phyloP scores from a whole-genome alignment of 1,284 basidiomycete genomes.

The Xerocomus cyaneibrunnescens region DNA sequence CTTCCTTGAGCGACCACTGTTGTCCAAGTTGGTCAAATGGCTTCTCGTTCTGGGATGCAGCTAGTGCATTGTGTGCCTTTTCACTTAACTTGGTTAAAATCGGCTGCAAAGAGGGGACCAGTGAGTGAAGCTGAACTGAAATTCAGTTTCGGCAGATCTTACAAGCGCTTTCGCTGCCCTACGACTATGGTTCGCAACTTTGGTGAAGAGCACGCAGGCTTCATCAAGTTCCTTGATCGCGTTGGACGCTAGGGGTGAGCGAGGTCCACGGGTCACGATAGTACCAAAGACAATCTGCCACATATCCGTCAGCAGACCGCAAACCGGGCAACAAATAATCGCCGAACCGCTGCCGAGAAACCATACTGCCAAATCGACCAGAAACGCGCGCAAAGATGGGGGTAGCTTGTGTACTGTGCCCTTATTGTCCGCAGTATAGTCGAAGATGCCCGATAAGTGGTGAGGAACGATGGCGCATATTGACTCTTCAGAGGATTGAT shows the following conservation, averaged over 20 bases:
- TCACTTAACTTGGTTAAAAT: conserved; percentile 55
- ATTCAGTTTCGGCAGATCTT: conserved; percentile 23
- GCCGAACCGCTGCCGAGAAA: conserved; percentile 60
- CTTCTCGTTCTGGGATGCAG: conserved; percentile 38
- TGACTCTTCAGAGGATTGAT: conserved; percentile 56
- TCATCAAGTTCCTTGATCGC: conserved; percentile 65
- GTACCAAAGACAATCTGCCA: conserved; percentile 64
- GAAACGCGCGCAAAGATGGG: conserved; percentile 52
- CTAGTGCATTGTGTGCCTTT: conserved; percentile 53
- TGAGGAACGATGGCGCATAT: conserved; percentile 64
- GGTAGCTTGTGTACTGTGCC: conserved; percentile 54
- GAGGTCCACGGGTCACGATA: conserved; percentile 62
- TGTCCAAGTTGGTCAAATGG: conserved; percentile 36
- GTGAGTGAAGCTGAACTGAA: conserved; percentile 3
- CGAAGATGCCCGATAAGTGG: conserved; percentile 57
- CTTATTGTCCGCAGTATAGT: conserved; percentile 55
- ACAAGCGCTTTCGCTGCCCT: conserved; percentile 62
- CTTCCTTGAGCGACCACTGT: conserved; percentile 43
- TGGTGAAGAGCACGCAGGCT: conserved; percentile 57
- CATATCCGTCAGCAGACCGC: conserved; percentile 10
- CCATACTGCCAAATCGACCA: conserved; percentile 67
- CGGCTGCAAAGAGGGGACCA: conserved; percentile 36
- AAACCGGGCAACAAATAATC: not conserved
- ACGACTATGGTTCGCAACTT: conserved; percentile 52
- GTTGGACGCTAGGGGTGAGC: conserved; percentile 53